Evolutionary conservation across 768 basidiomycete genomes (phyloP).

Genomic region (Tricholoma bakamatsutake): DNA sequence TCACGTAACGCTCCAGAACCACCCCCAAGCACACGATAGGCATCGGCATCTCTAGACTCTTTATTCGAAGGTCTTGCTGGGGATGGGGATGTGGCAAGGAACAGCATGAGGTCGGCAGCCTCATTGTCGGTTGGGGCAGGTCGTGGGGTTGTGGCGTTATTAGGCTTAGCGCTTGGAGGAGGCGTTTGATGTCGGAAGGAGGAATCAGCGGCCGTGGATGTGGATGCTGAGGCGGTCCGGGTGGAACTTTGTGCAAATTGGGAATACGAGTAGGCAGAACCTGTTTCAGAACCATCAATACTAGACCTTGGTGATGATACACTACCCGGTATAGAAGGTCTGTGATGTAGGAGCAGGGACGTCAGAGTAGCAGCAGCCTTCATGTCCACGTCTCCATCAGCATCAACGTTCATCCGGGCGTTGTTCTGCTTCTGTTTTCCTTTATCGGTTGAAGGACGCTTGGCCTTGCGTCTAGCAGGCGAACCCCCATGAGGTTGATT

Average conservation of each 20-base stretch:
- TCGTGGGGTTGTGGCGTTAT: constrained; percentile 36
- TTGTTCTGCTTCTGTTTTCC: constrained; percentile 40
- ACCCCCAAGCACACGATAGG: constrained; percentile 52
- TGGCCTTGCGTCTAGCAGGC: constrained; percentile 38
- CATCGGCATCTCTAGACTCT: constrained; percentile 47
- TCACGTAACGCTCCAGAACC: constrained; percentile 42
- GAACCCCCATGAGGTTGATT: constrained; percentile 27
- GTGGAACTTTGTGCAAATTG: constrained; percentile 67
- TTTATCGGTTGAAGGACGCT: constrained; percentile 35
- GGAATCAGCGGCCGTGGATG: constrained; percentile 23
- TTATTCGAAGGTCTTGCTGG: constrained; percentile 59
- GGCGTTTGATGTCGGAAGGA: constrained; percentile 33
- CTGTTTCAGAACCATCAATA: constrained; percentile 61
- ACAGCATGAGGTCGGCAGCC: constrained; percentile 82
- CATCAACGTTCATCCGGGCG: constrained; percentile 30
- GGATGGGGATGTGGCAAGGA: constrained; percentile 80
- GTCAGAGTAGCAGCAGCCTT: constrained; percentile 81
- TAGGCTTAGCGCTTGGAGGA: constrained; percentile 25
- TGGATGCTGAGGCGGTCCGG: constrained; percentile 40
- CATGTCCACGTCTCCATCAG: constrained; percentile 65
- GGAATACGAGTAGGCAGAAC: constrained; percentile 55
- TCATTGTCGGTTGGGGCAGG: constrained; percentile 69
- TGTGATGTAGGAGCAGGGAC: constrained; percentile 58
- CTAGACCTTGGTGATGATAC: constrained; percentile 69
- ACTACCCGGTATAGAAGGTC: constrained; percentile 54